Conservation (phyloP, 73 alveolate species). For the Stentor coeruleus region DNA sequence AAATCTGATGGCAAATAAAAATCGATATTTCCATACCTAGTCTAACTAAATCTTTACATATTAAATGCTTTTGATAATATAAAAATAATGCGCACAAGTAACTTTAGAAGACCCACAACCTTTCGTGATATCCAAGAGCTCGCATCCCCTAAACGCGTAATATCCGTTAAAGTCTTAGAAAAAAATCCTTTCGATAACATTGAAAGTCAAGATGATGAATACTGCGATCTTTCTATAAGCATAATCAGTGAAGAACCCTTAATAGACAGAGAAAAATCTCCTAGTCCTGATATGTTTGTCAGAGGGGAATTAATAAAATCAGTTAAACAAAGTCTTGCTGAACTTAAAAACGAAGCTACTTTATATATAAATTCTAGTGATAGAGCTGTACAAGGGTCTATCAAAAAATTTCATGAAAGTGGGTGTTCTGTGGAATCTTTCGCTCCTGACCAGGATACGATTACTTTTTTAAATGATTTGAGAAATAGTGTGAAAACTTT, state of each 20-base stretch:
- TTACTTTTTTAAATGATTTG: background rate
- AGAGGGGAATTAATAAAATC: background rate
- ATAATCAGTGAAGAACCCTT: background rate
- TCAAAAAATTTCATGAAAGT: background rate
- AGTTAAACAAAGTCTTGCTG: background rate
- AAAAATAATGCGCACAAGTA: too few species aligned
- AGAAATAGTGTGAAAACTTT: background rate
- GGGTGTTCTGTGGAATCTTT: background rate
- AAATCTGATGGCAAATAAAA: too few species aligned
- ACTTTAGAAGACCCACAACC: too few species aligned
- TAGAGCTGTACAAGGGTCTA: background rate
- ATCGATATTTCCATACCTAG: too few species aligned
- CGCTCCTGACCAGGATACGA: conserved; percentile 1
- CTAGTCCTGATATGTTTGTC: too few species aligned
- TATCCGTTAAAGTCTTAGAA: too few species aligned
- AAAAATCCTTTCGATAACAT: conserved; percentile 1
- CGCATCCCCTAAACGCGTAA: too few species aligned
- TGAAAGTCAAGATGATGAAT: background rate
- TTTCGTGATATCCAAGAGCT: too few species aligned
- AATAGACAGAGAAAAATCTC: background rate
- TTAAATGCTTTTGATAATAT: too few species aligned
- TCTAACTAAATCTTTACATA: too few species aligned
- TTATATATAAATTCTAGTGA: background rate
- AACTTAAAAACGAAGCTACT: conserved; percentile 1
- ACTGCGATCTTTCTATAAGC: background rate